Conservation (phyloP, 441 rosid species). For the Brassica balearica region DNA sequence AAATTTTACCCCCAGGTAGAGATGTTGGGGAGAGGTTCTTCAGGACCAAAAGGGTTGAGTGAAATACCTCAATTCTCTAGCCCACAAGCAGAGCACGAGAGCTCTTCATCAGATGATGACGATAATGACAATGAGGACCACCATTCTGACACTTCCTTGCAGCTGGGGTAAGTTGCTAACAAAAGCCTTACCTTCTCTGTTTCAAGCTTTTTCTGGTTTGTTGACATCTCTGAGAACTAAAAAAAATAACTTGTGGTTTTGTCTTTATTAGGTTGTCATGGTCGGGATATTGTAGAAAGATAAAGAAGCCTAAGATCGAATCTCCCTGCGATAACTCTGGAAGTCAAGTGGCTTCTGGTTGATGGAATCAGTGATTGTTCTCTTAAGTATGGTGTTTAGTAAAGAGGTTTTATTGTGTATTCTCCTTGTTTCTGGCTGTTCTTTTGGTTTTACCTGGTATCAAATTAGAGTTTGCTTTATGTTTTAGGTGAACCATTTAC, state of each 20-base stretch:
- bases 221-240: not conserved
- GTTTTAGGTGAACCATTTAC: constrained; percentile 22
- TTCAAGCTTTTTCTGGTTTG: not conserved
- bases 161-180: constrained; percentile 40
- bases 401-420: constrained; percentile 3
- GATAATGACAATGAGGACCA: constrained; percentile 30
- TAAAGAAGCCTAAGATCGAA: constrained; percentile 42
- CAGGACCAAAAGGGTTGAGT: constrained; percentile 18
- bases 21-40: constrained; percentile 38
- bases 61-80: constrained; percentile 32
- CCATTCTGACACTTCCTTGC: constrained; percentile 47
- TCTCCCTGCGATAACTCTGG: constrained; percentile 41
- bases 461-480: constrained; percentile 18
- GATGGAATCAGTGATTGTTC: not conserved
- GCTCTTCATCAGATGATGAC: constrained; percentile 41
- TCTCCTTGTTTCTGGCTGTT: not conserved
- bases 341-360: constrained; percentile 45
- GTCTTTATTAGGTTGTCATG: constrained; percentile 31
- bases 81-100: constrained; percentile 33
- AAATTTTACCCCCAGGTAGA: constrained; percentile 25
- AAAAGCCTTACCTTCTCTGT: constrained; percentile 24
- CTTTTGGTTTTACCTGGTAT: not conserved
- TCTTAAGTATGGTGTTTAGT: constrained; percentile 22
- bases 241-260: not conserved
- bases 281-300: constrained; percentile 20